Evolutionary conservation across 305 asterid genomes (phyloP).

Genomic region (Fraxinus dipetala): DNA sequence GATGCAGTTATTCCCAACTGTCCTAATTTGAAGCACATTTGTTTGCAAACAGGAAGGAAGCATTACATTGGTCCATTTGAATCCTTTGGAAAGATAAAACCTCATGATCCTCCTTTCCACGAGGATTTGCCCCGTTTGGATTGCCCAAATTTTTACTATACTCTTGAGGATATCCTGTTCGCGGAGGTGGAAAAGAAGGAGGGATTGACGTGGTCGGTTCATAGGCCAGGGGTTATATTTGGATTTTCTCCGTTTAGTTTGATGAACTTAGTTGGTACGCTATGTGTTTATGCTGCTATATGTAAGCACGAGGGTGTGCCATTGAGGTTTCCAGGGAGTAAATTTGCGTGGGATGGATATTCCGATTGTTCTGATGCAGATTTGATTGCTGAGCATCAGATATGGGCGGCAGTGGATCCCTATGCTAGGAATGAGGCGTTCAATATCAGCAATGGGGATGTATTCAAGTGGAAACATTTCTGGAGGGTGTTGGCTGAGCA

Average conservation of each 20-base stretch:
- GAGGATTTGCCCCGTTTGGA: constrained; percentile 57
- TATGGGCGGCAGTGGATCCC: constrained; percentile 62
- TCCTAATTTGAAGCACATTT: constrained; percentile 53
- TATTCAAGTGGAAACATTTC: constrained; percentile 57
- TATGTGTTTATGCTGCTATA: constrained; percentile 50
- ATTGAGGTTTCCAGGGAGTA: constrained; percentile 49
- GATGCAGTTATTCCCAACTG: constrained; percentile 43
- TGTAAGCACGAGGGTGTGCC: constrained; percentile 53
- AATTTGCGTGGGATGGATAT: constrained; percentile 49
- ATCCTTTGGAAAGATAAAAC: constrained; percentile 24
- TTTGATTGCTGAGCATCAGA: constrained; percentile 61
- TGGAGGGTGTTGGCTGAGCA: constrained; percentile 63
- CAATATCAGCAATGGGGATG: constrained; percentile 59
- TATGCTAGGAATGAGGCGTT: constrained; percentile 55
- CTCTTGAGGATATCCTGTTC: constrained; percentile 44
- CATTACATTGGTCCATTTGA: constrained; percentile 47
- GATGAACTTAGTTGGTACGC: constrained; percentile 52
- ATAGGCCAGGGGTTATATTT: constrained; percentile 48
- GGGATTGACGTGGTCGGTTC: constrained; percentile 57
- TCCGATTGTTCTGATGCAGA: constrained; percentile 60
- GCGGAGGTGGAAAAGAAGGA: constrained; percentile 47
- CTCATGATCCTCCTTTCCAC: constrained; percentile 44
- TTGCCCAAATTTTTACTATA: constrained; percentile 40
- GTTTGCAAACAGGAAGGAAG: constrained; percentile 55
- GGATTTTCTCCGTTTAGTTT: constrained; percentile 58